These are phyloP conservation scores for Myxozyma kluyveri DNA, from an alignment of 805 yeast genomes.

Conservation along the genomic window DNA sequence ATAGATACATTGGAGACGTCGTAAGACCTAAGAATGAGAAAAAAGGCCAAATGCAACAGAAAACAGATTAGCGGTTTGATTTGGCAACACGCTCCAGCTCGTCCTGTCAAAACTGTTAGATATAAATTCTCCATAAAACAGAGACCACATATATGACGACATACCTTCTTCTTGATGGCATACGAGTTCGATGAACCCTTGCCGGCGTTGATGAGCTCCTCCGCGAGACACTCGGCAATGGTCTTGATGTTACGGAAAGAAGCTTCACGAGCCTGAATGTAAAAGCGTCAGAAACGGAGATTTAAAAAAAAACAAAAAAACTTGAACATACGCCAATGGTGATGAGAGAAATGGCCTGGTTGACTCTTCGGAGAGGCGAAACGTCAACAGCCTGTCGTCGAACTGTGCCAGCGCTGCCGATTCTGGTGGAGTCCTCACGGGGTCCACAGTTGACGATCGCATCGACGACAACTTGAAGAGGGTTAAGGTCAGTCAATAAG, in stretches of 20 bases:
- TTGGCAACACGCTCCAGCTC: constrained; percentile 99
- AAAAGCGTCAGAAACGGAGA: background rate
- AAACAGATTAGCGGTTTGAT: constrained; percentile 99
- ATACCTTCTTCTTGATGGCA: constrained; percentile 97
- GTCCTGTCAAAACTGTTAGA: constrained; percentile 45
- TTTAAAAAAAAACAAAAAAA: constrained; percentile 1
- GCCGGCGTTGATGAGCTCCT: constrained; percentile 99
- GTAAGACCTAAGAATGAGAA: too few relatives aligned
- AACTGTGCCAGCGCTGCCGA: constrained; percentile 99
- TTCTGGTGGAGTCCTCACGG: constrained; percentile 99
- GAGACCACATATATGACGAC: background rate
- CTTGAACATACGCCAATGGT: constrained; percentile 74
- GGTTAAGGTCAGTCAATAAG: constrained; percentile 98
- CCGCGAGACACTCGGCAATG: constrained; percentile 99
- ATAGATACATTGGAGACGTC: too few relatives aligned
- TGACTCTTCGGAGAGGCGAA: constrained; percentile 99
- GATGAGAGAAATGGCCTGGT: constrained; percentile 97
- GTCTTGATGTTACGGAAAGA: constrained; percentile 99
- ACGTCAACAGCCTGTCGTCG: constrained; percentile 99
- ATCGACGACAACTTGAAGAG: constrained; percentile 97
- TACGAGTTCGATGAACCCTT: constrained; percentile 99
- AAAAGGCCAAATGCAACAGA: too few relatives aligned
- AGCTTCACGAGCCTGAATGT: constrained; percentile 73
- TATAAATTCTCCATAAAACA: too few relatives aligned
- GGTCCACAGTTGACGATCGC: constrained; percentile 99